Conservation (phyloP, 768 basidiomycete species). For the Lactarius quietus region DNA sequence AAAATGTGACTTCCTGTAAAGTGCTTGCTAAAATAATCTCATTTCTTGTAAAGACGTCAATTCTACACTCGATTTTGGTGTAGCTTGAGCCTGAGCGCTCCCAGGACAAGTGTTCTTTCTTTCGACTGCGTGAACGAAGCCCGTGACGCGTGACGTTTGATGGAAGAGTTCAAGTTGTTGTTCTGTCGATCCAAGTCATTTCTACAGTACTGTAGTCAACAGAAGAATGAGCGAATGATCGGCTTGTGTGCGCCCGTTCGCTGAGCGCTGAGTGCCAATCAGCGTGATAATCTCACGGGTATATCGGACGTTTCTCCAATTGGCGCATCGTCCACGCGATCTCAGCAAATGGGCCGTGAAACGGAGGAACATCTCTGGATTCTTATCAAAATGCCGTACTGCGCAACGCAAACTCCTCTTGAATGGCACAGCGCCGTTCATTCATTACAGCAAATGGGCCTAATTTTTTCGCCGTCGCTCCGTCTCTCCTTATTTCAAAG, state of each 20-base stretch:
- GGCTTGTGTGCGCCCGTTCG: background rate
- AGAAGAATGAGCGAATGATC: background rate
- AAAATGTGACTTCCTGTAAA: no score
- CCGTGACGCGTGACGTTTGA: background rate
- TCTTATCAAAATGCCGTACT: background rate
- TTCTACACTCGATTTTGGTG: background rate
- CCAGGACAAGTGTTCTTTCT: background rate
- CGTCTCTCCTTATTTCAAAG: constrained; percentile 6
- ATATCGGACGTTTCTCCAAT: background rate
- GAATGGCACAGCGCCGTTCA: background rate
- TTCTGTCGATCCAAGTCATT: background rate
- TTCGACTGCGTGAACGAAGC: background rate
- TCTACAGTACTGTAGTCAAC: background rate
- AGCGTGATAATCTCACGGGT: background rate
- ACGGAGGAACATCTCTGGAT: background rate
- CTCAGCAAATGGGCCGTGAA: background rate
- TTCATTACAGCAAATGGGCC: constrained; percentile 3
- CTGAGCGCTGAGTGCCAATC: background rate
- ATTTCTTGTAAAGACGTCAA: no score
- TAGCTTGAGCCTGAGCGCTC: background rate
- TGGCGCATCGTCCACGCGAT: background rate
- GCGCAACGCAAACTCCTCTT: background rate
- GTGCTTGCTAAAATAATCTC: no score
- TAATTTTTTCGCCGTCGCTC: constrained; percentile 6
- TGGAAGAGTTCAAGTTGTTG: background rate